Evolutionary conservation across 768 basidiomycete species (phyloP), one percentile per base, ranked within the genome.

Genomic region (Rhodosporidiobolus odoratus): DNA sequence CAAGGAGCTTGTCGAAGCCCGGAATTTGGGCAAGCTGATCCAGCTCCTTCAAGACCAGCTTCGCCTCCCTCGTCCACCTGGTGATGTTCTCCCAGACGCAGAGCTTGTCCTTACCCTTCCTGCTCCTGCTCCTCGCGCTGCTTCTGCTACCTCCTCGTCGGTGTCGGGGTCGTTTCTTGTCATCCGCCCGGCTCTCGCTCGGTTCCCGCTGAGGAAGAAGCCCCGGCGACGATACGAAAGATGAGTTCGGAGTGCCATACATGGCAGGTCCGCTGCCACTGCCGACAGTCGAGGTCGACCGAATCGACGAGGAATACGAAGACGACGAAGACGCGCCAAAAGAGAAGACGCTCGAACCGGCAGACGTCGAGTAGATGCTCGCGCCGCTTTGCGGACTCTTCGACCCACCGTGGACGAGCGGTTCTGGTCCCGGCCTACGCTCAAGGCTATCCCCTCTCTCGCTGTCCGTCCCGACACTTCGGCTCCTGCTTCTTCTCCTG

Each of bases 51-150:
- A 95, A 83, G n/a, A 95, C 90, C 57, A 87, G 82, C 68, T 85
- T 84, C 19, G 93, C 92, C 48, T 84, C 81, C 23, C 79, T 79
- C 13, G 92, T 78, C 94, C 92, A 93, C 4, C 84, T 81, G 45
- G 82, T 82, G 65, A 92, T 84, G 78, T 90, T 90, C 78, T 83
- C 84, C 79, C 84, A 84, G 6, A 84, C 86, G 25, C 84, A 86
- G 58, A 88, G 62, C 53, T 73, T 71, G 38, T 58, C 47, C 40
- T 57, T 63, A 23, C 30, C 83, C 65, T 32, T 27, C 37, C 35
- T 25, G 35, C 57, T 56, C 35, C 58, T 53, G 32, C 43, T 56
- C 56, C 38, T 86, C 83, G 82, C 85, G 84, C 48, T 38, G 25
- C 30, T 30, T 1, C 71, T 58, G 17, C 71, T 58, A 34, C 63